Base-by-base conservation (phyloP, 371 early-diverging fungal species). In the Mortierella sp. region DNA sequence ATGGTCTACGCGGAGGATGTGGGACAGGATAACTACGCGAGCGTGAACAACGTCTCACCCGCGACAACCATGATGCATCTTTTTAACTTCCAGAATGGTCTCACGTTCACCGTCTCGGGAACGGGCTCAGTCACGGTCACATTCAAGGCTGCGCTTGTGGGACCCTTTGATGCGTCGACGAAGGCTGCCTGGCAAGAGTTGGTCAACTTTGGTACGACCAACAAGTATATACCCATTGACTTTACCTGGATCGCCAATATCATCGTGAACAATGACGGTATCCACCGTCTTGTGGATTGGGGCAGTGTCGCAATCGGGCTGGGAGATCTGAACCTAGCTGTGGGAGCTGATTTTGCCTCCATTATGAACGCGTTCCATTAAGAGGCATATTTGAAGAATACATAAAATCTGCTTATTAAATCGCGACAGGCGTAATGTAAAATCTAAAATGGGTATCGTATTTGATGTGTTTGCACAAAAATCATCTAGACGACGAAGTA, bases 321-420 rank as follows among this genome's bases (percentile, higher is more conserved):
- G 4, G 37, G 23, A 1, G 48, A 49, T 3, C 28, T 61, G 47
- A 42, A 54, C 11, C 11, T 78, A 27, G 51, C 57, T 12, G 61
- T 61, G 15, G 70, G 70, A 12, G 14, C 56, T 6, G 78, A 78
- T 55, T 70, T 78, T 70, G 78, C 64, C 31, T 37, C 26, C 47
- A 46, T 78, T 54, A 50, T 76, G 31, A 52, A 48, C 11, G 19
- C 44, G 31, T 64, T 56, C 43, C 34, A 51, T 42, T 46, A 50
- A 49, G 31, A 43, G 1, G 27, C 50, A 34, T 34, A 34, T 34
- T n/a, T n/a, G n/a, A n/a, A n/a, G n/a, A n/a, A n/a, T n/a, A n/a
- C n/a, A n/a, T n/a, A n/a, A n/a, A n/a, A n/a, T n/a, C n/a, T n/a
- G n/a, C n/a, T n/a, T n/a, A n/a, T n/a, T n/a, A n/a, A n/a, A n/a